Evolutionary conservation across 2,329 filamentous ascomycete species (phyloP), one percentile per base, ranked within the genome.

Genomic region (Emmonsia crescens): DNA sequence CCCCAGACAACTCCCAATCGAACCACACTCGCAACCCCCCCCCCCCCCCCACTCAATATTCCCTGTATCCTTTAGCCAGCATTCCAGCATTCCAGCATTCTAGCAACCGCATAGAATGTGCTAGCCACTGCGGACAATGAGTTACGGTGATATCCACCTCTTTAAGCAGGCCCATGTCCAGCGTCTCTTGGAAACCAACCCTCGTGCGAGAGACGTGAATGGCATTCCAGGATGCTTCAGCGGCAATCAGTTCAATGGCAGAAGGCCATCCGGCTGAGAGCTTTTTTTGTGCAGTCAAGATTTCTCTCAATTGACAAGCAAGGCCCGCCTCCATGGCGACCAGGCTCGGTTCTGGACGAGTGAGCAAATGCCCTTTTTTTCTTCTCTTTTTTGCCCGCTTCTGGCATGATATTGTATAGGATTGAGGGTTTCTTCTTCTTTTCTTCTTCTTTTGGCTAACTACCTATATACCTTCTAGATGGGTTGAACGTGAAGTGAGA

Each of bases 401-500:
- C 24, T 14, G 9, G 29, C 24, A 4, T 10, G 14, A n/a, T 33
- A 54, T 60, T 9, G 38, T 49, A 14, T 9, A n/a, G 5, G 31
- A 59, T 33, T 51, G 51, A 21, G 9, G 5, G 6, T 14, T 14
- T n/a, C 16, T 44, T 24, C 5, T 9, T 49, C n/a, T n/a, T n/a
- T n/a, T n/a, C n/a, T n/a, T n/a, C n/a, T n/a, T n/a, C n/a, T 27
- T 8, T 2, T 3, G n/a, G 24, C 46, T 49, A 24, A 49, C 21
- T 40, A 52, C n/a, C n/a, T 55, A 16, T 24, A 21, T 31, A 16
- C 52, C 14, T 51, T 60, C 27, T 68, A 96, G 91, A 80, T 97
- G 92, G 91, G 93, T 96, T 59, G 87, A 89, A 65, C 89, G 88
- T 70, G 91, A 96, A 73, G 92, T 92, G 57, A 85, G 91, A 59